phyloP scores from a whole-genome alignment of 2,329 filamentous ascomycete species.

The Amphichorda felina region DNA sequence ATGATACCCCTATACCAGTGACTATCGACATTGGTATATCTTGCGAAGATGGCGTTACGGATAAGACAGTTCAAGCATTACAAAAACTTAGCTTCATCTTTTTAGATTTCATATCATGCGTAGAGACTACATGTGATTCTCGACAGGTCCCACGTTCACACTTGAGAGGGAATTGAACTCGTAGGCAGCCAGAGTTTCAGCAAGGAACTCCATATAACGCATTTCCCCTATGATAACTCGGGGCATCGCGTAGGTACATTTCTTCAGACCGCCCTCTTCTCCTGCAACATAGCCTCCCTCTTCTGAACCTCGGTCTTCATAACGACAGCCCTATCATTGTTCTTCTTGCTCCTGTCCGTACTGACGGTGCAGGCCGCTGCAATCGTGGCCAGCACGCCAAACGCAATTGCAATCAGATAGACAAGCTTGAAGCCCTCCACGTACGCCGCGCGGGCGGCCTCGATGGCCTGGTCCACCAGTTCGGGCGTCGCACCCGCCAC shows the following conservation, averaged over 20 bases:
- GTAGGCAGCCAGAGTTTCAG: too few species aligned
- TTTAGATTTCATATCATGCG: neutral
- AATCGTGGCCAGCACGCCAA: constrained; percentile 16
- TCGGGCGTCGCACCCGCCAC: constrained; percentile 14
- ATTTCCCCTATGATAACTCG: too few species aligned
- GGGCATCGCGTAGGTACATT: too few species aligned
- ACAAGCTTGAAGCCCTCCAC: constrained; percentile 20
- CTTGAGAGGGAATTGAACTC: too few species aligned
- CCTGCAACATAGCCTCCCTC: constrained; percentile 5
- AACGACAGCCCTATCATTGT: constrained; percentile 11
- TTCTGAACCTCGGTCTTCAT: constrained; percentile 12
- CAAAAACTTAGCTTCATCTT: too few species aligned
- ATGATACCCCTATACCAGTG: constrained; percentile 2
- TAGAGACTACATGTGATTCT: too few species aligned
- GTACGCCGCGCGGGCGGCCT: constrained; percentile 18
- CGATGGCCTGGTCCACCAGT: constrained; percentile 11
- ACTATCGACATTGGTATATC: neutral
- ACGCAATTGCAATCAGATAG: constrained; percentile 21
- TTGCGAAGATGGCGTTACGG: neutral
- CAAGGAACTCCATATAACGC: too few species aligned
- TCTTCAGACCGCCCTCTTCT: constrained; percentile 5
- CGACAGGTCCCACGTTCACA: too few species aligned
- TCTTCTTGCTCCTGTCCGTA: constrained; percentile 18
- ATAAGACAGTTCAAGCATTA: neutral
- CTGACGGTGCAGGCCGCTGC: constrained; percentile 16